A percentile compares a stretch with the other conserved stretches of the same genome.
Evolutionary conservation across 805 yeast species (phyloP).

Genomic region (Grigorovia yakushimaensis): DNA sequence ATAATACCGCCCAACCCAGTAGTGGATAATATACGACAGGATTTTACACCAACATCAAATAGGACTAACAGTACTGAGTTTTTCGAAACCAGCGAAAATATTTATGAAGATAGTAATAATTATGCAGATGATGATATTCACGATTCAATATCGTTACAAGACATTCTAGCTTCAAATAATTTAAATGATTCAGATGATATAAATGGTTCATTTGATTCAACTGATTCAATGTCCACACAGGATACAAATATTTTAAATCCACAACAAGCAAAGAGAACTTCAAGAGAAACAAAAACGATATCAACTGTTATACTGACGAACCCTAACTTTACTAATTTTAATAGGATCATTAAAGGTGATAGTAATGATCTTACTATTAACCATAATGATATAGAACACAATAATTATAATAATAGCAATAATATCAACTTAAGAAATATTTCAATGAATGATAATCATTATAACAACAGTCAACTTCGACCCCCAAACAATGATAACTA

Average conservation of each 20-base stretch:
- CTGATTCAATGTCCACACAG: slow-evolving; percentile 2
- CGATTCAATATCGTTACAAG: not conserved
- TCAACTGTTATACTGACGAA: slow-evolving; percentile 1
- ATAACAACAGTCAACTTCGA: not conserved
- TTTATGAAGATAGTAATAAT: not conserved
- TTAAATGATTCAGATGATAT: not conserved
- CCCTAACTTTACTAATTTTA: not conserved
- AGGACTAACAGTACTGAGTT: slow-evolving; percentile 1
- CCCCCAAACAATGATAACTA: not conserved
- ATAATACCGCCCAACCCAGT: not conserved
- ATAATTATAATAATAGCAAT: too few relatives aligned
- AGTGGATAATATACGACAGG: not conserved
- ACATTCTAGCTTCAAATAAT: not conserved
- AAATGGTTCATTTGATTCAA: slow-evolving; percentile 1
- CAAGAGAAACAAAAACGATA: slow-evolving; percentile 2
- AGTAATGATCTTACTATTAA: not conserved
- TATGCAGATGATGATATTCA: not conserved
- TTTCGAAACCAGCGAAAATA: slow-evolving; percentile 1
- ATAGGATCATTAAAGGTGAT: not conserved
- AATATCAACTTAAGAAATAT: too few relatives aligned
- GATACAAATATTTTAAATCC: slow-evolving; percentile 6
- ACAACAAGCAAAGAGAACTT: not conserved
- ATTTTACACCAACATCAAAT: slow-evolving; percentile 1
- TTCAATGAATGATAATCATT: not conserved
- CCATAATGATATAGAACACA: too few relatives aligned